Base-by-base conservation (phyloP, 1,284 basidiomycete species). In the Puccinia coronata region DNA sequence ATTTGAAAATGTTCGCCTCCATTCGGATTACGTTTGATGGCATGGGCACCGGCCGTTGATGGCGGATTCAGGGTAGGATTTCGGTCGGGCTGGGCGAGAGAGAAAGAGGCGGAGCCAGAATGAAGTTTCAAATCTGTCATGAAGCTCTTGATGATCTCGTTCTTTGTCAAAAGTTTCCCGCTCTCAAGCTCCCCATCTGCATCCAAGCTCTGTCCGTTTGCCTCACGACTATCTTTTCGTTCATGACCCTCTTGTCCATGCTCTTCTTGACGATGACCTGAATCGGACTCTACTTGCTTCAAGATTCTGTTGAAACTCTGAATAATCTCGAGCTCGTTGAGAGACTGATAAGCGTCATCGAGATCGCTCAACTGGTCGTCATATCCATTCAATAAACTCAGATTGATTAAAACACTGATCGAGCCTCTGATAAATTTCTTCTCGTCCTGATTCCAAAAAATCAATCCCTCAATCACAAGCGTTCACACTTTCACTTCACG, bases 371-470 rank as follows among this genome's bases (percentile, higher is more conserved):
- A 34, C 6, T 47, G 23, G 14, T 51, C 69, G 31, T 71, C 69
- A 49, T 34, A 49, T 0, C 69, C 51, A 53, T 71, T 53, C 28
- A 71, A 39, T 39, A 71, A 71, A 36, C 43, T 71, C 28, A 78
- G 41, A 34, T 78, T 69, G 23, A 78, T 39, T 14, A 78, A 36
- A n/a, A 78, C 49, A 39, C 75, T 67, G 49, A 78, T 67, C 23
- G 61, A 78, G 1, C 63, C 63, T 51, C 75, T 43, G 41, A 78
- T 67, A 55, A 78, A 78, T 18, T 78, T 63, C 41, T 53, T 67
- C 61, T 78, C 75, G 36, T 63, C 75, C 75, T 78, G 36, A 47
- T n/a, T 28, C 12, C 0, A 14, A 75, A 14, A 6, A 28, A 47
- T 34, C 23, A 76, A 47, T 1, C 2, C 0, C 47, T 47, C 25